Evolutionary conservation across 768 basidiomycete species (phyloP), one percentile per base, ranked within the genome.

Genomic region (Psilocybe sp.): DNA sequence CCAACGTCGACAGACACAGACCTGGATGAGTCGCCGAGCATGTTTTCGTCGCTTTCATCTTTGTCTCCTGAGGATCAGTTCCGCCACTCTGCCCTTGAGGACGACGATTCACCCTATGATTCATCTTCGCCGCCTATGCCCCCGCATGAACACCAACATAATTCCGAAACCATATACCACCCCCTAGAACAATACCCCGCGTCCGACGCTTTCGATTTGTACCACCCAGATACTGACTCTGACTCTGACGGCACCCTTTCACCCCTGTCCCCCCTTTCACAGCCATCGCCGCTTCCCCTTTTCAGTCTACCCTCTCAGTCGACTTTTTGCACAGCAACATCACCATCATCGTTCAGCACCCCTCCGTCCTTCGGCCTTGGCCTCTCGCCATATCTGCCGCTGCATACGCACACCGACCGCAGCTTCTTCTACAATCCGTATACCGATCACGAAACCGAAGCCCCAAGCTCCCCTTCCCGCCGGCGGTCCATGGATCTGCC

Each of bases 401-500:
- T 20, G 5, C 33, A 47, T 23, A 37, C 15, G 9, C 19, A 16
- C 28, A 40, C 35, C 33, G 38, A 32, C 14, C 38, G 20, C 23
- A 28, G 23, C 23, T 28, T 28, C 23, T 48, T 39, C 33, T 40
- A 35, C 33, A 44, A 34, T 13, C 18, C 23, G 5, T 31, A 37
- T 36, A 19, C 28, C 14, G 40, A 15, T 39, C 43, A 31, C 16
- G 23, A 28, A 28, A 5, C 13, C 47, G 8, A 36, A 33, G 32
- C 51, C 19, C 60, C 56, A 18, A 43, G 47, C 35, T 60, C 62
- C 12, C 62, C 62, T 4, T 60, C 54, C 8, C 53, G 54, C 20
- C 54, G 59, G 8, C 51, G 55, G 5, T 56, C 60, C 3, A 44
- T 40, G 18, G 52, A 60, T 14, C 47, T 60, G 18, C 63, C 58